A percentile compares a stretch with the other conserved stretches of the same genome.
These are phyloP conservation scores for Botrytis byssoidea DNA, from an alignment of 2,329 filamentous ascomycete species.

Conservation along the genomic window DNA sequence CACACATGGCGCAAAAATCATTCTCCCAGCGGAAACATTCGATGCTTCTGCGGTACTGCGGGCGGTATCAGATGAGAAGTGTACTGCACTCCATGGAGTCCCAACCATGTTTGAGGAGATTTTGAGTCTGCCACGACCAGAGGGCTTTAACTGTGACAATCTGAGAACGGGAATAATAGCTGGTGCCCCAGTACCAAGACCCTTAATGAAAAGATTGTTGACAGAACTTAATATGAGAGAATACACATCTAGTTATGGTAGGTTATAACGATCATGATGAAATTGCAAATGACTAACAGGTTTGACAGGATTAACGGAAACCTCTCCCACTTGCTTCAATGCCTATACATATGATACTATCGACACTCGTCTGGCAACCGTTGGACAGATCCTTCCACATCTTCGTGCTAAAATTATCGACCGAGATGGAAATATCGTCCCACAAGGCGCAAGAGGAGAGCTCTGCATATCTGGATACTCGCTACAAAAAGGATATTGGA, in stretches of 20 bases:
- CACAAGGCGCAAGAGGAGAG: slow-evolving; percentile 58
- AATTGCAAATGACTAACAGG: background rate
- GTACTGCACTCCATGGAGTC: slow-evolving; percentile 76
- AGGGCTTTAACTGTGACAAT: slow-evolving; percentile 41
- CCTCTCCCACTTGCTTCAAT: slow-evolving; percentile 78
- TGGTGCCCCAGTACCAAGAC: slow-evolving; percentile 71
- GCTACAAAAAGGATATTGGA: slow-evolving; percentile 62
- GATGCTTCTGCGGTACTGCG: slow-evolving; percentile 64
- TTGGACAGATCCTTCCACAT: slow-evolving; percentile 75
- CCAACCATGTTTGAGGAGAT: slow-evolving; percentile 64
- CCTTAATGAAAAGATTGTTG: slow-evolving; percentile 72
- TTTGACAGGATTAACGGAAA: slow-evolving; percentile 61
- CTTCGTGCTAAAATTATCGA: slow-evolving; percentile 70
- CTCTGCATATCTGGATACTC: slow-evolving; percentile 49
- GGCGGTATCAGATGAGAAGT: slow-evolving; percentile 64
- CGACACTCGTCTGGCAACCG: slow-evolving; percentile 64
- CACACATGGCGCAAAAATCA: slow-evolving; percentile 61
- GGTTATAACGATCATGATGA: background rate
- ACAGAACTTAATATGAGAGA: slow-evolving; percentile 69
- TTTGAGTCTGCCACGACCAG: slow-evolving; percentile 22
- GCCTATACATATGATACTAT: slow-evolving; percentile 72
- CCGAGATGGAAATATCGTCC: slow-evolving; percentile 51
- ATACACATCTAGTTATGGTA: slow-evolving; percentile 50
- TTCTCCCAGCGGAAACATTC: slow-evolving; percentile 75
- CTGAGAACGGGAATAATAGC: slow-evolving; percentile 77